A percentile compares a stretch with the other conserved stretches of the same genome.
These are phyloP conservation scores for Papilionanthe hybrid DNA, from an alignment of 116 monocot species.

Conservation along the genomic window DNA sequence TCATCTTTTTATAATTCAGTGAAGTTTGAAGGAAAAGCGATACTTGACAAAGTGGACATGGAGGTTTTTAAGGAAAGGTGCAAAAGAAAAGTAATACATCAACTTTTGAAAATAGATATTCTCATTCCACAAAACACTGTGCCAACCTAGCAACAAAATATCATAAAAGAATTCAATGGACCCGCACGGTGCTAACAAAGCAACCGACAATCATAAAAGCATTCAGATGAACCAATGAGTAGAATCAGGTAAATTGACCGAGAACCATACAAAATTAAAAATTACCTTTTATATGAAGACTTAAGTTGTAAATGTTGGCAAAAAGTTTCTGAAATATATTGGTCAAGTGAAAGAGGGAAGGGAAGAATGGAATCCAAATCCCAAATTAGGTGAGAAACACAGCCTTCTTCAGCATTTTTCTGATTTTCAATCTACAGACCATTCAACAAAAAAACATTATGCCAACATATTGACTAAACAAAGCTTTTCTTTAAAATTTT, in stretches of 20 bases:
- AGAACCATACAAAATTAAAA: not conserved
- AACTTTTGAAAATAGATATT: too few relatives aligned
- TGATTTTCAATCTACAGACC: conserved; percentile 14
- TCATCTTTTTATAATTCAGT: not conserved
- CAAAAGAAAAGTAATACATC: not conserved
- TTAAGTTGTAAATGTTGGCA: conserved; percentile 25
- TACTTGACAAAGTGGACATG: not conserved
- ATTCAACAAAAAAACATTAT: not conserved
- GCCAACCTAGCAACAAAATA: too few relatives aligned
- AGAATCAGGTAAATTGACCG: not conserved
- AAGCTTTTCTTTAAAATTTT: not conserved
- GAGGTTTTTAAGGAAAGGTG: not conserved
- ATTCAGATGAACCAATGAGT: too few relatives aligned
- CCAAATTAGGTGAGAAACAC: conserved; percentile 45
- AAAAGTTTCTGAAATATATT: conserved; percentile 60
- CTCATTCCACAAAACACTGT: too few relatives aligned
- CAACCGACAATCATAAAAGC: too few relatives aligned
- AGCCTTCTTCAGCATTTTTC: conserved; percentile 26
- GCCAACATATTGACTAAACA: conserved; percentile 2
- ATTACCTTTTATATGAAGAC: conserved; percentile 49
- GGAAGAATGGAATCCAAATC: conserved; percentile 90
- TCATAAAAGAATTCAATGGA: too few relatives aligned
- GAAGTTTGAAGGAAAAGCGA: not conserved
- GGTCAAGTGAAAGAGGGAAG: conserved; percentile 47
- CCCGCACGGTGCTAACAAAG: too few relatives aligned